Evolutionary conservation across 306 rosid species (phyloP), one percentile per base, ranked within the genome.

Genomic region (Crotalaria pallida): DNA sequence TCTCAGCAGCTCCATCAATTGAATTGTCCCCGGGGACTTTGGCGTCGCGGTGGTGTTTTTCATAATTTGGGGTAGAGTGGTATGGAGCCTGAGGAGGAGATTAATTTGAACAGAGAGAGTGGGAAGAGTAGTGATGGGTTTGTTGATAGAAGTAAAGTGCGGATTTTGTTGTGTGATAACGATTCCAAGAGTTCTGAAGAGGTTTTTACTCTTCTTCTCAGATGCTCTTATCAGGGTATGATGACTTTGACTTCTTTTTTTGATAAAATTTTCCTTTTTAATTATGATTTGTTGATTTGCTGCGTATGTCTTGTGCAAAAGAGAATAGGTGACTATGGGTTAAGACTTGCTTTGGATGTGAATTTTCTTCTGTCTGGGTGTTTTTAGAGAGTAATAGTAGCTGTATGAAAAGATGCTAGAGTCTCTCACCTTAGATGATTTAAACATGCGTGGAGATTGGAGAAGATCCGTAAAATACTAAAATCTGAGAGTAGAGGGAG

Each of bases 151-250:
- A 95, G 96, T 75, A 91, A 86, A 79, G 99, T 95, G 29, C 80
- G 91, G 85, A 95, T 95, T 81, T 86, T 95, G 87, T 79, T 95
- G 52, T 95, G 99, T 48, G 97, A 95, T 81, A 89, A 82, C 63
- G 92, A 89, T 79, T 62, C 88, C 59, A 84, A 80, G 55, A 95
- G 91, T 67, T 89, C 95, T 0, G 84, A 87, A 58, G 96, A 95
- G 80, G 93, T 89, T 73, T 76, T 51, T 43, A 89, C 87, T 38
- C 99, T 95, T 75, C 97, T 95, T 58, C 47, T 87, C 82, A 79
- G 82, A 71, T 95, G 99, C 48, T 95, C 97, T 62, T 91, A 91
- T 81, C 96, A 91, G 71, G 99, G 99, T 91, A 73, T 44, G 29
- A 58, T 31, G 44, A 43, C 8, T n/a, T 19, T 55, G 1, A 61